Evolutionary conservation across 2,329 filamentous ascomycete genomes (phyloP), one percentile per base, ranked within the genome.

Genomic region (Aspergillus sergii): DNA sequence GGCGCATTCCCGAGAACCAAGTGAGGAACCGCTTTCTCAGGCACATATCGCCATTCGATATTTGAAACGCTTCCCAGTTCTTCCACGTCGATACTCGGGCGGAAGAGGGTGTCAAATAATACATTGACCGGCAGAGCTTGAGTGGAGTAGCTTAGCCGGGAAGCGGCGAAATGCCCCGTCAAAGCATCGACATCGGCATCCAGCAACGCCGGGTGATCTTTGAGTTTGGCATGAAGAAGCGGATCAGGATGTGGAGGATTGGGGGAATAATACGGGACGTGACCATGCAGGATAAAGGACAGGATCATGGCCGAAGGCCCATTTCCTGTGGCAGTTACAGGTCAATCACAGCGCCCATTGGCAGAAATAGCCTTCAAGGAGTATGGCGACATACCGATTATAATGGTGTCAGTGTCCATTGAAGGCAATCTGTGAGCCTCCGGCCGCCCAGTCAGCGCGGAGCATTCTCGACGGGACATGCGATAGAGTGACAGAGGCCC

Each of bases 241-340:
- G 80, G 75, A 73, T 89, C 86, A 41, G 86, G 84, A 74, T 89
- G 86, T 41, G 82, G 82, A 59, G 74, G 76, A 28, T 76, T 68
- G 3, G 81, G 75, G 43, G 81, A 75, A 69, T 89, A 89, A 70
- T 81, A 83, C 6, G 86, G 86, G 59, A 87, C 78, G 69, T 88
- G 80, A 43, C 86, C 86, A 74, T 89, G 86, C 32, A 89, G 81
- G 50, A 88, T 86, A 73, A 86, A 89, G 53, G 85, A 88, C 41
- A 89, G 79, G 68, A 88, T 85, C 76, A 89, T 80, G 58, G 86
- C 84, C 57, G 86, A 86, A 53, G 86, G 86, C 61, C 86, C 86
- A 72, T 87, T 88, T 71, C 86, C 86, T 88, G 66, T 46, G 63
- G 41, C 43, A 45, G 28, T 60, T 59, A 41, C 28, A 30, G 23